Percentiles rank a stretch among this genome's conserved stretches.
Evolutionary conservation across 352 stramenopile species (phyloP).

Genomic region (Globisporangium mamillatum): DNA sequence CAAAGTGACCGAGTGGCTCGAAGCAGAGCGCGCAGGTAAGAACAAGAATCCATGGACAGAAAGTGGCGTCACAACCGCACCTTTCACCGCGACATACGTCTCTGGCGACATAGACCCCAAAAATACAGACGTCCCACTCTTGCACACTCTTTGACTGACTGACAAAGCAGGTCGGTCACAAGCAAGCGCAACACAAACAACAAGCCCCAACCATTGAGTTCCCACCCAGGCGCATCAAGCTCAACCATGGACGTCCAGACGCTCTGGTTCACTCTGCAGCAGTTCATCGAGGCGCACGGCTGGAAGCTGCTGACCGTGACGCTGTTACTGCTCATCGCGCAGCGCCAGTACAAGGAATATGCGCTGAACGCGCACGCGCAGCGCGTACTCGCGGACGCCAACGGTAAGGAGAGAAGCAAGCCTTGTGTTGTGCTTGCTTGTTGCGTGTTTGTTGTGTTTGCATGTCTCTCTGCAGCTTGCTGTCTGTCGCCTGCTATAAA

Average conservation of each 20-base stretch:
- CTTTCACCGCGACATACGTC: not conserved
- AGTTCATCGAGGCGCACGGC: slow-evolving; percentile 44
- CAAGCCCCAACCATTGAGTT: not conserved
- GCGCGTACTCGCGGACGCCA: slow-evolving; percentile 39
- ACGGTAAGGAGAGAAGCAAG: slow-evolving; percentile 31
- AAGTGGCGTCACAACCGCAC: not conserved
- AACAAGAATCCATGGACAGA: not conserved
- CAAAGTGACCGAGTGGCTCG: not conserved
- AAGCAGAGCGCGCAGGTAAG: not conserved
- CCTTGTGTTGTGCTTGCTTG: not conserved
- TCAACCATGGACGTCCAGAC: slow-evolving; percentile 9
- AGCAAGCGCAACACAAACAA: not conserved
- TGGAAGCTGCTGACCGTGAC: slow-evolving; percentile 43
- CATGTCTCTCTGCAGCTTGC: not conserved
- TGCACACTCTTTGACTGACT: not conserved
- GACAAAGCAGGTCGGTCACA: no score
- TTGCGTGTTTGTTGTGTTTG: slow-evolving; percentile 1
- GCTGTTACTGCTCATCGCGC: slow-evolving; percentile 27
- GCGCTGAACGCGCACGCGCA: slow-evolving; percentile 27
- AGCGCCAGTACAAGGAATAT: slow-evolving; percentile 30
- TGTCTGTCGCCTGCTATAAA: not conserved
- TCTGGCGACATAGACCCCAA: no score
- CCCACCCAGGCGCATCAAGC: not conserved
- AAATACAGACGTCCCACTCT: slow-evolving; percentile 2
- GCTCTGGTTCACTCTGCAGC: slow-evolving; percentile 27